These are phyloP conservation scores for Rhizopogon sp. DNA, from an alignment of 768 basidiomycete genomes.

Conservation along the genomic window DNA sequence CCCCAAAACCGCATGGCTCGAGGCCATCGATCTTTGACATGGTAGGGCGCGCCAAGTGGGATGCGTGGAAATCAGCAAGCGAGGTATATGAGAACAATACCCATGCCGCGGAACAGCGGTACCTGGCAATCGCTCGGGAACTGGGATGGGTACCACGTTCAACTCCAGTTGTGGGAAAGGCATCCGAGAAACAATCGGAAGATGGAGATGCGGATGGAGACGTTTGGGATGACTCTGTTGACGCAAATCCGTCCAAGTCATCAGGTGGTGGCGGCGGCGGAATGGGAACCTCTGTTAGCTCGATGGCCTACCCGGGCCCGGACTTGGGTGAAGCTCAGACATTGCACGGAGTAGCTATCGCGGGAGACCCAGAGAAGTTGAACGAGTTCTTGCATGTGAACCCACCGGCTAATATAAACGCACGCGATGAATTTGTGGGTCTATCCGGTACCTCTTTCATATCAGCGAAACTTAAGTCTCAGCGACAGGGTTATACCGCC, in stretches of 20 bases:
- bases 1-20: slow-evolving; percentile 45
- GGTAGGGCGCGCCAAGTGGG: slow-evolving; percentile 82
- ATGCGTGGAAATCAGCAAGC: slow-evolving; percentile 63
- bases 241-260: slow-evolving; percentile 17
- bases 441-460: neutral
- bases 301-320: slow-evolving; percentile 37
- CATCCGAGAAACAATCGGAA: slow-evolving; percentile 4
- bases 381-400: slow-evolving; percentile 36
- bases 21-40: slow-evolving; percentile 78
- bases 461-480: slow-evolving; percentile 1
- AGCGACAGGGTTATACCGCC: slow-evolving; percentile 75
- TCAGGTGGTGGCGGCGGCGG: slow-evolving; percentile 32
- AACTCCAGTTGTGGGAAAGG: slow-evolving; percentile 3
- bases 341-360: slow-evolving; percentile 63
- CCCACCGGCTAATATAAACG: slow-evolving; percentile 48
- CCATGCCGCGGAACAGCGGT: slow-evolving; percentile 54
- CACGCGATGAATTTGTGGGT: slow-evolving; percentile 70
- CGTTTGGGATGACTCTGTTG: slow-evolving; percentile 41
- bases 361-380: slow-evolving; percentile 46
- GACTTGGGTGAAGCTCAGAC: slow-evolving; percentile 34
- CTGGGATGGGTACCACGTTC: slow-evolving; percentile 61
- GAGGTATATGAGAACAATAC: slow-evolving; percentile 40
- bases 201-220: slow-evolving; percentile 29
- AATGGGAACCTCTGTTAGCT: slow-evolving; percentile 62
- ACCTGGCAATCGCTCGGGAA: slow-evolving; percentile 60